phyloP scores from a whole-genome alignment of 2,329 filamentous ascomycete species.

The Pseudogymnoascus sp. region DNA sequence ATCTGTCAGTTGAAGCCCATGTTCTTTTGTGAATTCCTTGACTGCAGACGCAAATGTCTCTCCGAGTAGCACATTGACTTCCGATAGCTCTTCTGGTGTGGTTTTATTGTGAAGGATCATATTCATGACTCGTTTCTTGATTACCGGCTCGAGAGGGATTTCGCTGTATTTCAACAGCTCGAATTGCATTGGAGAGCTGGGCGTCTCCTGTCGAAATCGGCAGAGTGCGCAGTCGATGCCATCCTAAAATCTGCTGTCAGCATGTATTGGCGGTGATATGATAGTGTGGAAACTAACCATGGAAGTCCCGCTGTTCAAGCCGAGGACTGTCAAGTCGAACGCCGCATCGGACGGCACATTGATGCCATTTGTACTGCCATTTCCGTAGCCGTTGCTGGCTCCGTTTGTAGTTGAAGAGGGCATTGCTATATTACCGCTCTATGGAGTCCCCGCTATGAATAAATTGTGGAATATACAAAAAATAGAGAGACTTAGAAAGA shows the following conservation, averaged over 20 bases:
- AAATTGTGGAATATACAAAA: background rate
- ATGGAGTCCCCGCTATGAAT: background rate
- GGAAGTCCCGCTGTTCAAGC: conserved; percentile 48
- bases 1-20: conserved; percentile 37
- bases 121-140: conserved; percentile 52
- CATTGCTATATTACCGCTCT: background rate
- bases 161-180: conserved; percentile 52
- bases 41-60: conserved; percentile 50
- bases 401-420: background rate
- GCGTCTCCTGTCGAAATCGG: conserved; percentile 48
- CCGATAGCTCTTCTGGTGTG: conserved; percentile 47
- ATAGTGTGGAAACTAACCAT: conserved; percentile 33
- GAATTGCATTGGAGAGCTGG: conserved; percentile 48
- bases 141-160: conserved; percentile 44
- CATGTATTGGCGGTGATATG: background rate
- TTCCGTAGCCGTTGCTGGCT: background rate
- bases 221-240: conserved; percentile 55
- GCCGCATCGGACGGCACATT: conserved; percentile 17
- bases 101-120: conserved; percentile 51
- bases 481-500: background rate
- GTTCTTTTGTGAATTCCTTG: conserved; percentile 42
- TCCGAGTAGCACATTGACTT: conserved; percentile 52
- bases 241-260: conserved; percentile 28
- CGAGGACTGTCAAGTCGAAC: conserved; percentile 48
- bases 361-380: background rate